Percentiles rank a stretch among this genome's conserved stretches.
Evolutionary conservation across 2,329 filamentous ascomycete species (phyloP).

Genomic region (Neonectria punicea): DNA sequence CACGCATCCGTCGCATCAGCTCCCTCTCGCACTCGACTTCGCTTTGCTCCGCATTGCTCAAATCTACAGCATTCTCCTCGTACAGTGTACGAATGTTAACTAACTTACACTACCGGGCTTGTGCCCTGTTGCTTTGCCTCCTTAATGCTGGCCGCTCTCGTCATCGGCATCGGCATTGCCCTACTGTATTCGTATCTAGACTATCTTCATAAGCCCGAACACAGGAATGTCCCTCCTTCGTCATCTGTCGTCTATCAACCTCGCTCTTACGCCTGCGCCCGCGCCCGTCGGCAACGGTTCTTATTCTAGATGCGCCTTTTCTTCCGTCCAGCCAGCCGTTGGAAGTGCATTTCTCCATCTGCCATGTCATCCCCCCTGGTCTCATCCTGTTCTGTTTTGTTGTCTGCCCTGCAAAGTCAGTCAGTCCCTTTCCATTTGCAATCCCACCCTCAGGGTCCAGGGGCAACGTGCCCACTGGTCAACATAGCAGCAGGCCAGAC

Average conservation of each 20-base stretch:
- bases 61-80: not conserved
- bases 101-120: not conserved
- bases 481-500: not conserved
- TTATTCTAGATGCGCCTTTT: slow-evolving; percentile 14
- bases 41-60: not conserved
- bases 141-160: slow-evolving; percentile 16
- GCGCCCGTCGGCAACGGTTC: slow-evolving; percentile 14
- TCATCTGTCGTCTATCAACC: slow-evolving; percentile 21
- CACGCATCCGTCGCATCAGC: not conserved
- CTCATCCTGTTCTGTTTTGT: not conserved
- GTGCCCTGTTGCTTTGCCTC: slow-evolving; percentile 2
- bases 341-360: slow-evolving; percentile 2
- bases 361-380: slow-evolving; percentile 4
- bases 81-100: not conserved
- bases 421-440: slow-evolving; percentile 9
- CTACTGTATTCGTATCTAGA: not conserved
- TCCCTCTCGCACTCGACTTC: not conserved
- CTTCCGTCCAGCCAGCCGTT: slow-evolving; percentile 9
- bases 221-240: not conserved
- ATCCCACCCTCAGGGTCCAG: slow-evolving; percentile 22
- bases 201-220: not conserved
- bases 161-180: slow-evolving; percentile 17
- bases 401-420: slow-evolving; percentile 12
- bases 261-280: slow-evolving; percentile 9
- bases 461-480: slow-evolving; percentile 14